Conservation (phyloP, 768 basidiomycete genomes). For the Pholiota molesta region DNA sequence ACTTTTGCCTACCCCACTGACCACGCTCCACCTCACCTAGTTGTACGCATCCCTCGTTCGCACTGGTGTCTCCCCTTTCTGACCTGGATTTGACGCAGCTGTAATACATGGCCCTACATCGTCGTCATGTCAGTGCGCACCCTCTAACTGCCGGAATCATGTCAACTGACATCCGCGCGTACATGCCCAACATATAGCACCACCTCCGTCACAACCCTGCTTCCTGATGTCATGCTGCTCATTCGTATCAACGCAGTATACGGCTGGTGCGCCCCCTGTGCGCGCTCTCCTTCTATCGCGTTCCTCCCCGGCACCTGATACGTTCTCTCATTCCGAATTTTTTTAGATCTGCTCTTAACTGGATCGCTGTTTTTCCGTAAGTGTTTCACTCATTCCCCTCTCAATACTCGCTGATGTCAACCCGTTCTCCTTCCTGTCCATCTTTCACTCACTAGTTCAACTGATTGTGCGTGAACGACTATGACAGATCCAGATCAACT, state of each 20-base stretch:
- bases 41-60: conserved; percentile 13
- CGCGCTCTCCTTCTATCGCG: not conserved
- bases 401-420: not conserved
- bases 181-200: conserved; percentile 11
- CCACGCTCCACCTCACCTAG: not conserved
- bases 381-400: not conserved
- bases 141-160: not conserved
- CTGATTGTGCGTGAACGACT: conserved; percentile 15
- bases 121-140: conserved; percentile 22
- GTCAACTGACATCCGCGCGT: not conserved
- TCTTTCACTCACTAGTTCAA: conserved; percentile 16
- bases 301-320: not conserved
- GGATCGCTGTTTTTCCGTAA: conserved; percentile 20
- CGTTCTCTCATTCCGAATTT: not conserved
- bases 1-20: not conserved
- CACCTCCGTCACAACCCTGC: conserved; percentile 19
- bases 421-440: not conserved
- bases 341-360: conserved; percentile 17
- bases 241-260: conserved; percentile 27
- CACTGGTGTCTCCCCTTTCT: not conserved
- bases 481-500: not conserved
- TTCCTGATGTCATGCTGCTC: conserved; percentile 24
- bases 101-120: conserved; percentile 24
- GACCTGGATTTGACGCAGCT: conserved; percentile 14
- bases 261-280: conserved; percentile 18